Base-by-base conservation (phyloP, 2,329 filamentous ascomycete genomes). In the Phialemoniopsis sp. region DNA sequence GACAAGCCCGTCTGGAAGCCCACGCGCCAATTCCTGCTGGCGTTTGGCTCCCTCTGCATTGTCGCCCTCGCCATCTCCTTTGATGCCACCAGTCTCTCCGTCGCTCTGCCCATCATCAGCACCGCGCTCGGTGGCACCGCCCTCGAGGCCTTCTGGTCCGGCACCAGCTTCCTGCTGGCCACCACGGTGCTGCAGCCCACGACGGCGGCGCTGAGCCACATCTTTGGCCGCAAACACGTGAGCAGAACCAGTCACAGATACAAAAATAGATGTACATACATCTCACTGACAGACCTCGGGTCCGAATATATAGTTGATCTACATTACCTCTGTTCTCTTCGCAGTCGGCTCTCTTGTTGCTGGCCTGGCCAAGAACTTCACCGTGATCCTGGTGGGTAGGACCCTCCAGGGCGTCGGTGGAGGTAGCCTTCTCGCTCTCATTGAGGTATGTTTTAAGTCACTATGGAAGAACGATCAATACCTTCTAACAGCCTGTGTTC, bases 81-180 rank as follows among this genome's bases (percentile, higher is more conserved):
- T 19, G 81, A 85, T 55, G 80, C 79, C 4, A 85, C 80, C 2
- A 82, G 76, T 4, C 67, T 85, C 37, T 79, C 76, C 4, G 78
- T 83, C 7, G 79, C 81, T 4, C 58, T 84, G 26, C 73, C 67
- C 5, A 69, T 67, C 31, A 75, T 80, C 42, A 68, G 73, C n/a
- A 46, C 57, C 8, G 68, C 68, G 15, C 63, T 81, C 7, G 47
- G 64, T 19, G 75, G 76, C 32, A 68, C 66, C 1, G 75, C 73
- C 3, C 72, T 77, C 34, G 68, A 86, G 58, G 78, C 80, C 0
- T 87, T 87, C 52, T 87, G 82, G 84, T 74, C 80, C 12, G 83
- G 82, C 3, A 87, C 83, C 5, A 79, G 78, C 13, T 88, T 85
- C 47, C 64, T 88, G 5, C 70, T 88, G 5, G 76, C 80, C 4